phyloP scores from a whole-genome alignment of 2,329 filamentous ascomycete genomes.

The Epichloe festucae region DNA sequence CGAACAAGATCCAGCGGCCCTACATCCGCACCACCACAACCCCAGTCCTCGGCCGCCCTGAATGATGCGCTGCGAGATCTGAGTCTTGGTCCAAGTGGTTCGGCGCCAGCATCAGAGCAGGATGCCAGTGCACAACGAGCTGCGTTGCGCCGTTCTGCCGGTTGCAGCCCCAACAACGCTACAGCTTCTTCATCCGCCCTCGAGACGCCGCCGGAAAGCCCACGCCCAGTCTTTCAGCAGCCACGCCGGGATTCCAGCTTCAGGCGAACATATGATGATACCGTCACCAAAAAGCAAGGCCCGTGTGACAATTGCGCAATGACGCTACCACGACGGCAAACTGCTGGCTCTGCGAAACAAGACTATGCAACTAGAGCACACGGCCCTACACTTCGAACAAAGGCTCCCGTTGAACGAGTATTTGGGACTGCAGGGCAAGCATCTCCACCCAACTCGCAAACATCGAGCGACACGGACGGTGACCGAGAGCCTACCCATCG shows the following conservation, averaged over 20 bases:
- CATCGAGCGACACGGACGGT: slow-evolving; percentile 38
- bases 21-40: slow-evolving; percentile 20
- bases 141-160: slow-evolving; percentile 27
- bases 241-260: slow-evolving; percentile 45
- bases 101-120: slow-evolving; percentile 30
- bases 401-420: slow-evolving; percentile 46
- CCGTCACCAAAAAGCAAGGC: slow-evolving; percentile 48
- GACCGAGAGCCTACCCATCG: slow-evolving; percentile 31
- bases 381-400: slow-evolving; percentile 47
- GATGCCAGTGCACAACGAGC: slow-evolving; percentile 31
- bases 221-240: slow-evolving; percentile 28
- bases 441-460: slow-evolving; percentile 40
- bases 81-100: slow-evolving; percentile 31
- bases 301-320: slow-evolving; percentile 58
- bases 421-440: slow-evolving; percentile 33
- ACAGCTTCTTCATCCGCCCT: slow-evolving; percentile 28
- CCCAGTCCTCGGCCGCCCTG: slow-evolving; percentile 24
- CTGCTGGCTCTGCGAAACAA: slow-evolving; percentile 13
- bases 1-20: slow-evolving; percentile 29
- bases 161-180: slow-evolving; percentile 6
- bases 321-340: slow-evolving; percentile 37
- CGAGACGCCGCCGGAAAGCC: slow-evolving; percentile 47
- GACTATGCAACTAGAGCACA: slow-evolving; percentile 25
- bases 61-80: slow-evolving; percentile 36
- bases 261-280: slow-evolving; percentile 50